Base-by-base conservation (phyloP, 371 early-diverging fungal species). In the Blakeslea trispora region DNA sequence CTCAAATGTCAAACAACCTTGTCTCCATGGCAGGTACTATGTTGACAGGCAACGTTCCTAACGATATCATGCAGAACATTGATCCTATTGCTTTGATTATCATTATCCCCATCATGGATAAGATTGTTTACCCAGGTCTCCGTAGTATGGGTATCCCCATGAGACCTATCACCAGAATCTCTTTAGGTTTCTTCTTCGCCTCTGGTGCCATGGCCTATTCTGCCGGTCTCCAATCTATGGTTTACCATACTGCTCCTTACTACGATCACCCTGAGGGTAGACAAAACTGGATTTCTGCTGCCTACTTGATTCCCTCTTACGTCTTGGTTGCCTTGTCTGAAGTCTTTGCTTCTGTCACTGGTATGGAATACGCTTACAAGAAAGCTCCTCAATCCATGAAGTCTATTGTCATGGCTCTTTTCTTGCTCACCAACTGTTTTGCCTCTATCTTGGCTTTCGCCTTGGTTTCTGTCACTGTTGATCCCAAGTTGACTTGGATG, bases 1-100 rank as follows among this genome's bases (percentile, higher is more conserved):
- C 68, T 47, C 88, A 92, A 72, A 89, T 91, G 80, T 74, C 74
- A 52, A 86, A 86, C 75, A 90, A 90, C 69, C 70, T 92, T 65
- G 72, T 91, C 32, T 86, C 85, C 42, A 83, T 83, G 77, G 88
- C 86, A 42, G 79, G 77, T 48, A 84, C 82, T 58, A 92, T 92
- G 91, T 57, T 45, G 46, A 69, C 70, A 71, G 89, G 87, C 67
- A 85, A 49, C 62, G 82, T 75, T 50, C 88, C 71, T 1, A 83
- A 82, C 64, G 87, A 87, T 57, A 81, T 85, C 43, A 74, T 87
- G 72, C 80, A 81, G 55, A 80, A 81, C 55, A 76, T 83, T 50
- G 83, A 90, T 62, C 83, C 89, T 28, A 61, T 88, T 45, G 75
- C 77, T 47, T 69, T 92, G 57, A 79, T 90, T 54, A 75, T 90